phyloP scores from a whole-genome alignment of 331 rosid species.

The Malus hybrid region DNA sequence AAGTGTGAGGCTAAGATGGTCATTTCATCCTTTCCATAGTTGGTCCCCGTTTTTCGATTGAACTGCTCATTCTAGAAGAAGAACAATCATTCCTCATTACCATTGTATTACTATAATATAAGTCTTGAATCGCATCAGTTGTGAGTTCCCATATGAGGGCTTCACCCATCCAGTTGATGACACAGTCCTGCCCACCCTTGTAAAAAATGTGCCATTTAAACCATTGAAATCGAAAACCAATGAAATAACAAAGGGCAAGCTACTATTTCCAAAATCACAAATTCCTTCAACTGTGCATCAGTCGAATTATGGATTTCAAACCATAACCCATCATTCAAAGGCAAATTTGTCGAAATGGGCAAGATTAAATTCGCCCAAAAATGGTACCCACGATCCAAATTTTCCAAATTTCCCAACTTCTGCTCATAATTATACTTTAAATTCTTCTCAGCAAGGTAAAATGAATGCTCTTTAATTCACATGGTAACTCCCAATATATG shows the following conservation, averaged over 20 bases:
- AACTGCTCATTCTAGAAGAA: too few species aligned
- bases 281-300: conserved; percentile 34
- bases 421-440: not conserved
- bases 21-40: too few species aligned
- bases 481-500: conserved; percentile 74
- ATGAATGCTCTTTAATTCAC: conserved; percentile 43
- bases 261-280: conserved; percentile 30
- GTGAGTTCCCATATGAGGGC: conserved; percentile 62
- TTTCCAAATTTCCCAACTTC: conserved; percentile 1
- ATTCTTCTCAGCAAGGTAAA: conserved; percentile 38
- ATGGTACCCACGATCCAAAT: conserved; percentile 8
- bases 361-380: conserved; percentile 59
- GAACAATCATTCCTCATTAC: conserved; percentile 22
- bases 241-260: conserved; percentile 34
- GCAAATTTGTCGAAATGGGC: conserved; percentile 57
- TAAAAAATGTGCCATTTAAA: conserved; percentile 44
- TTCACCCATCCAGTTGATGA: conserved; percentile 60
- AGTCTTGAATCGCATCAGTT: conserved; percentile 40
- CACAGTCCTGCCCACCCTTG: conserved; percentile 32
- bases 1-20: too few species aligned
- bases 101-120: conserved; percentile 43
- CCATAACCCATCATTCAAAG: conserved; percentile 72
- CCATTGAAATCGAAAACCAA: conserved; percentile 40
- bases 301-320: conserved; percentile 53
- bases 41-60: too few species aligned